A percentile compares a stretch with the other conserved stretches of the same genome.
These are phyloP conservation scores for Corylus heterophylla DNA, from an alignment of 306 rosid species.

Conservation along the genomic window DNA sequence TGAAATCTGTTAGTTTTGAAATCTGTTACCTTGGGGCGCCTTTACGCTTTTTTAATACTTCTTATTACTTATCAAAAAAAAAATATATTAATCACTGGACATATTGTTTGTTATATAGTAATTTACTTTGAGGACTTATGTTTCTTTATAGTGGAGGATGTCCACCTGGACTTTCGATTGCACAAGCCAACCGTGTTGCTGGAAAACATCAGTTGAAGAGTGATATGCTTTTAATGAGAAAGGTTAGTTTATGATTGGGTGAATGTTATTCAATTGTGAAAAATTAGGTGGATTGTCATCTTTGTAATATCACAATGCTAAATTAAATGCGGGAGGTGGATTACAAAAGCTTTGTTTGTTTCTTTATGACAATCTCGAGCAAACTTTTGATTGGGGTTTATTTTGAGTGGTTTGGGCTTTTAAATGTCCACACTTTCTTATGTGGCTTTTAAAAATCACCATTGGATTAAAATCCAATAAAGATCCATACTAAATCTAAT, in stretches of 20 bases:
- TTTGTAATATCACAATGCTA: constrained; percentile 16
- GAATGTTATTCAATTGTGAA: constrained; percentile 24
- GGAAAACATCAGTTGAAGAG: constrained; percentile 68
- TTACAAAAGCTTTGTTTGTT: not conserved
- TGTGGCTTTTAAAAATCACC: too few species aligned
- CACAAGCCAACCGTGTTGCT: constrained; percentile 68
- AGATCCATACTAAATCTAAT: too few species aligned
- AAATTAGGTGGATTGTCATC: constrained; percentile 24
- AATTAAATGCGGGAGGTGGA: not conserved
- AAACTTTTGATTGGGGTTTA: not conserved
- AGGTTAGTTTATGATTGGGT: constrained; percentile 46
- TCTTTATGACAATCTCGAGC: not conserved
- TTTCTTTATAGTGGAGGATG: constrained; percentile 56
- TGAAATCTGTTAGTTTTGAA: constrained; percentile 24
- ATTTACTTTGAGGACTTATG: constrained; percentile 30
- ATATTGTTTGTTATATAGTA: constrained; percentile 3
- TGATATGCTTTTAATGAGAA: constrained; percentile 58
- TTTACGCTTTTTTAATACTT: too few species aligned
- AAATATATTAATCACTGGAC: constrained; percentile 27
- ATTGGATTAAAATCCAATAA: too few species aligned
- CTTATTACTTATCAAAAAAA: too few species aligned
- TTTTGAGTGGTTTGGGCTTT: not conserved
- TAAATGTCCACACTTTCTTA: too few species aligned
- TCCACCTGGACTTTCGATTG: constrained; percentile 83
- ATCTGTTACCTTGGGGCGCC: not conserved